Evolutionary conservation across 164 flowering plant genomes (phyloP).

Genomic region (Aristolochia fimbriata): DNA sequence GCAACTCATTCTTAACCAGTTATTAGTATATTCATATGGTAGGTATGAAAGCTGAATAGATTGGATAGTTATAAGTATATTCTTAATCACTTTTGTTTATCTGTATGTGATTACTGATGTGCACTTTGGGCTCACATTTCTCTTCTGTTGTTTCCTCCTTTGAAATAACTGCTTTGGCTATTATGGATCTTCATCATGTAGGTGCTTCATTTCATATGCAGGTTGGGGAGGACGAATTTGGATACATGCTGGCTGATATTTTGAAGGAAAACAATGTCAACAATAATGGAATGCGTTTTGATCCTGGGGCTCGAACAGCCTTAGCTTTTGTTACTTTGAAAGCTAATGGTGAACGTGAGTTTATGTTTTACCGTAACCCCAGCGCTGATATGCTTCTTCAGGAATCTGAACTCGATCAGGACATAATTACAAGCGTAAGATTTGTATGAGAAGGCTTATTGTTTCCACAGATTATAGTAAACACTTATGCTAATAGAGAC

Average conservation of each 20-base stretch:
- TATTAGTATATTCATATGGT: too few relatives aligned
- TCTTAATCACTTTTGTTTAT: too few relatives aligned
- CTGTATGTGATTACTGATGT: too few relatives aligned
- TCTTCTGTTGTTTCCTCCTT: too few relatives aligned
- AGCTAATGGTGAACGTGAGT: conserved; percentile 88
- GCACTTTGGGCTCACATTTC: too few relatives aligned
- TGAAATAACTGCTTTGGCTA: too few relatives aligned
- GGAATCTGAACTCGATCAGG: conserved; percentile 73
- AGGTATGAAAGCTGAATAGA: too few relatives aligned
- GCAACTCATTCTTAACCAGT: too few relatives aligned
- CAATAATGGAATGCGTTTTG: conserved; percentile 83
- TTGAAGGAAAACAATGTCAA: conserved; percentile 87
- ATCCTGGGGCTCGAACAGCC: conserved; percentile 95
- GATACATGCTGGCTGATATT: conserved; percentile 93
- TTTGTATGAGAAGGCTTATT: too few relatives aligned
- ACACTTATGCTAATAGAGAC: too few relatives aligned
- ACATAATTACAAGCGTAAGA: conserved; percentile 65
- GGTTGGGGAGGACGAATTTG: conserved; percentile 99
- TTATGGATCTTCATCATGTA: too few relatives aligned
- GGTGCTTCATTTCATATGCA: conserved; percentile 12
- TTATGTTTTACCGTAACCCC: conserved; percentile 99
- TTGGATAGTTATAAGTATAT: too few relatives aligned
- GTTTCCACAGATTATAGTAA: background rate
- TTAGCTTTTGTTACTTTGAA: conserved; percentile 89
- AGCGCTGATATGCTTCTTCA: conserved; percentile 97